Conservation (phyloP, 2,329 filamentous ascomycete species). For the Penicillium nordicum region DNA sequence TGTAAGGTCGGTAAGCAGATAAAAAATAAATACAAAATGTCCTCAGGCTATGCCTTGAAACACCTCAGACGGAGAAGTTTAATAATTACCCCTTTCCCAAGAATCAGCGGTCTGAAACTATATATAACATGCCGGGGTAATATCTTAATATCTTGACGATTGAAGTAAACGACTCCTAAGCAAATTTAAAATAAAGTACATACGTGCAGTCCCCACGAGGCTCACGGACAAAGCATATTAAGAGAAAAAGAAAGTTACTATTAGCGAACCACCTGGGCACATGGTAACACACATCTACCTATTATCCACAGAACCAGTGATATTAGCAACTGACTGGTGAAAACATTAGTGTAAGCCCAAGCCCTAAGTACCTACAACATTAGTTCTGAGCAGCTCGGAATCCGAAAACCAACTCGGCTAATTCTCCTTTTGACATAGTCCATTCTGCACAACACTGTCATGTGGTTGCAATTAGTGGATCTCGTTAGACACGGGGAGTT, state of each 20-base stretch:
- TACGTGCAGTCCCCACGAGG: not conserved
- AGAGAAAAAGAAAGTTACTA: not conserved
- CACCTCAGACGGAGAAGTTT: not conserved
- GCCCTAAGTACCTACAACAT: not conserved
- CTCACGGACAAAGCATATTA: not conserved
- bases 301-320: not conserved
- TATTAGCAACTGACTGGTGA: not conserved
- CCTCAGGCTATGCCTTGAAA: not conserved
- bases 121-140: not conserved
- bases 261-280: not conserved
- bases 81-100: not conserved
- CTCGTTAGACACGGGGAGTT: not conserved
- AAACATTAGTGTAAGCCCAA: slow-evolving; percentile 7
- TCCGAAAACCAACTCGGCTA: not conserved
- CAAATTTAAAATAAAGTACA: not conserved
- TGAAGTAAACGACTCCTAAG: not conserved
- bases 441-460: not conserved
- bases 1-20: not conserved
- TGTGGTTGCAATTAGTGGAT: not conserved
- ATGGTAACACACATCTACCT: not conserved
- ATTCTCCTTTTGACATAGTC: slow-evolving; percentile 1
- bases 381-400: not conserved
- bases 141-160: not conserved
- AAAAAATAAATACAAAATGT: not conserved
- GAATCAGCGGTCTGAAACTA: not conserved